A percentile compares a stretch with the other conserved stretches of the same genome.
phyloP scores from a whole-genome alignment of 768 basidiomycete genomes.

The Termitomyces sp. region DNA sequence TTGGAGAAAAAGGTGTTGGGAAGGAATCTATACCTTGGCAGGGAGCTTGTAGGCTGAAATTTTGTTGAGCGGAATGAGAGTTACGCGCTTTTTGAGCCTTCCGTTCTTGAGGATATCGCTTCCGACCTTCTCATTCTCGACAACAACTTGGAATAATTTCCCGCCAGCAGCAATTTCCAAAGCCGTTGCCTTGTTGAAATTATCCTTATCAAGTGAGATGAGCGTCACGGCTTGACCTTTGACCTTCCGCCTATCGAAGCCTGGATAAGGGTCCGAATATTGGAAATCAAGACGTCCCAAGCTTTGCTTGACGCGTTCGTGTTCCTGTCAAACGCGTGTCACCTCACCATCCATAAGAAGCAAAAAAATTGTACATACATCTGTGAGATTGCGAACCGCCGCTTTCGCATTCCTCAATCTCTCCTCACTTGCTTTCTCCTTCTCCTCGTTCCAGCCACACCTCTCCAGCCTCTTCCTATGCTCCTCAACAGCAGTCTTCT shows the following conservation, averaged over 20 bases:
- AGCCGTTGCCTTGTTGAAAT: conserved; percentile 81
- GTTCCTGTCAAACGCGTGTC: conserved; percentile 36
- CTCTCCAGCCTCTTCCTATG: conserved; percentile 45
- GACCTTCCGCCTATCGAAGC: conserved; percentile 81
- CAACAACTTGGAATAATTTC: conserved; percentile 89
- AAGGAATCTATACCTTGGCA: conserved; percentile 31
- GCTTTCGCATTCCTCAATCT: conserved; percentile 46
- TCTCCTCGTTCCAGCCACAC: conserved; percentile 73
- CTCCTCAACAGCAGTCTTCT: conserved; percentile 52
- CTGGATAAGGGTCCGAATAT: conserved; percentile 68
- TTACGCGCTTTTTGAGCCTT: conserved; percentile 78
- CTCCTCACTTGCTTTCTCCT: conserved; percentile 54
- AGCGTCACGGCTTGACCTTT: conserved; percentile 91
- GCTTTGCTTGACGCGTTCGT: conserved; percentile 60
- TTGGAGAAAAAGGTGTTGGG: not conserved
- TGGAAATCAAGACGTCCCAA: conserved; percentile 77
- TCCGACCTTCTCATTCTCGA: conserved; percentile 86
- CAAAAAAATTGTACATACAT: conserved; percentile 40
- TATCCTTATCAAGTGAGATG: conserved; percentile 62
- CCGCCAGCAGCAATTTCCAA: conserved; percentile 90
- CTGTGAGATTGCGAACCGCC: conserved; percentile 49
- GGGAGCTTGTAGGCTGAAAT: conserved; percentile 57
- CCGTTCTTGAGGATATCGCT: conserved; percentile 75
- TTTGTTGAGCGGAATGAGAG: conserved; percentile 91
- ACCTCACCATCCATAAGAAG: conserved; percentile 4